Evolutionary conservation across 2,329 filamentous ascomycete species (phyloP), one percentile per base, ranked within the genome.

Genomic region (Thielaviopsis musarum): DNA sequence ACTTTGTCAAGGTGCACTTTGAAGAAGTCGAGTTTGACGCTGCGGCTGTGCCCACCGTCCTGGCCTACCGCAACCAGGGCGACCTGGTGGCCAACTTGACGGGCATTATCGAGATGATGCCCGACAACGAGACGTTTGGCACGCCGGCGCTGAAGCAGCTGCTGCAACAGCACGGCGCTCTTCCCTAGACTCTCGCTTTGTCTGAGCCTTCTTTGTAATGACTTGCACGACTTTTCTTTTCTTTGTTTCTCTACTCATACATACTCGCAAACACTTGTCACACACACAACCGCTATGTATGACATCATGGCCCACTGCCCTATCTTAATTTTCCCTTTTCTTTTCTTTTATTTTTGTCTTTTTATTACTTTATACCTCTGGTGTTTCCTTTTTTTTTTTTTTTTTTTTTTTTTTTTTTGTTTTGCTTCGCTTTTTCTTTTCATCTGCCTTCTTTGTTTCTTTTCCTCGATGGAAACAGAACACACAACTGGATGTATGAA

Each of bases 1-100:
- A 88, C 67, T 97, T 98, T 68, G 80, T 97, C 73, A 94, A 91
- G 73, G 80, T 97, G 54, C 85, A 95, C 71, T 88, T 89, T 69
- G 84, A 87, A 63, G 91, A 95, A 61, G 94, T 95, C 45, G 91
- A 97, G 70, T 95, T 97, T 76, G 89, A 96, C 69, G 82, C 87
- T 61, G 87, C 90, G 34, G 85, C 85, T 53, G 87, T 95, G 1
- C 93, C 93, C 0, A 89, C 93, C 3, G 76, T 97, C 45, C 76
- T 97, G 55, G 91, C 88, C 12, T 98, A 98, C 74, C 84, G 84
- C 61, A 88, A 85, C 66, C 82, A 85, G 67, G 91, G 90, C 58
- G 91, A 97, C 64, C 83, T 96, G 64, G 90, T 97, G 66, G 88
- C 88, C 64, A 94, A 91, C 66, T 75, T 97, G 57, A 88, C 93